Evolutionary conservation across 1,139 yeast genomes (phyloP), one percentile per base, ranked within the genome.

Genomic region (Groenewaldozyma sp.): DNA sequence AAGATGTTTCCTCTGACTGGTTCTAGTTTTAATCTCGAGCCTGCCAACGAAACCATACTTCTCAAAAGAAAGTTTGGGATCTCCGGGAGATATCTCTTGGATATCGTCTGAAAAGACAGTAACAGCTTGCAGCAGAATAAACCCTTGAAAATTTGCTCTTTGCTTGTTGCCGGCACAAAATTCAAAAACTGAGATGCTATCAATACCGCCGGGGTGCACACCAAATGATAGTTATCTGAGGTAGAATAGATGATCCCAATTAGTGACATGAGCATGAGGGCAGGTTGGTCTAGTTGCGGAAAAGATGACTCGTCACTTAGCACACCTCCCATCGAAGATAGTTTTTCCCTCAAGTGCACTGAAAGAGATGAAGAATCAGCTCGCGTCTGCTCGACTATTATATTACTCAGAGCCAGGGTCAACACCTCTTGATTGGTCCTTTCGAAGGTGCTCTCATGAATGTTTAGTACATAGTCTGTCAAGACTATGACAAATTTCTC

Each of bases 191-290:
- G 34, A 86, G 60, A 31, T 91, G 72, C 28, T 76, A 27, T 9
- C n/a, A 27, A 27, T 9, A 9, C 65, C 1, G 93, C 73, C 2
- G 97, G 95, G 0, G 96, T 87, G 3, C 80, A 88, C 14, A 91
- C 81, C 47, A 86, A 70, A 67, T 93, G 97, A 60, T 84, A 91
- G 56, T 87, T 93, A 67, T 93, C 99, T 0, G 98, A 91, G 1
- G 96, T 84, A 1, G 98, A 87, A 55, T 82, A 93, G 9, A 88
- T 58, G 41, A 71, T 66, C 7, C 96, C 96, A 45, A 87, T 69
- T 18, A 86, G 55, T 0, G 77, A 70, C 53, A 81, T 83, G 45
- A 80, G 73, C 4, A 83, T 63, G 44, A 87, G 61, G 55, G 87
- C 44, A 1, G 57, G 49, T 9, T 47, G 41, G 4, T 32, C 32